Conservation (phyloP, 2,329 filamentous ascomycete genomes). For the Beauveria pseudobassiana region DNA sequence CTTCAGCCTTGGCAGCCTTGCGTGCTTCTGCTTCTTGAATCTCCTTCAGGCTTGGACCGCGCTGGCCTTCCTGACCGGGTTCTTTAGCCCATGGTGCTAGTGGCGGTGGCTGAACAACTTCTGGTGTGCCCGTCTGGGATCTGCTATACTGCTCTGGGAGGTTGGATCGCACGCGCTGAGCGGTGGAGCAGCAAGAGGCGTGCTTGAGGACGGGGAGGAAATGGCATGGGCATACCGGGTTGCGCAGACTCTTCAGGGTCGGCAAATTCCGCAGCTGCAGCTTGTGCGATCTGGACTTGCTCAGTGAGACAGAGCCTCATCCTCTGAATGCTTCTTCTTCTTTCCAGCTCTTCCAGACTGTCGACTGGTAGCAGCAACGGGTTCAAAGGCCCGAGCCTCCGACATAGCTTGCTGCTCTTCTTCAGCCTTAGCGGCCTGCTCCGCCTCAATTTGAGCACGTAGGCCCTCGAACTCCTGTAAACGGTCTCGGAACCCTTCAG, state of each 20-base stretch:
- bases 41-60: conserved; percentile 87
- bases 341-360: conserved; percentile 15
- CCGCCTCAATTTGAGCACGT: conserved; percentile 62
- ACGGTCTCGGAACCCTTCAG: conserved; percentile 59
- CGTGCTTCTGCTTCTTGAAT: conserved; percentile 94
- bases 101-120: conserved; percentile 54
- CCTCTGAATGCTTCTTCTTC: conserved; percentile 26
- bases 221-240: conserved; percentile 66
- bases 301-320: conserved; percentile 62
- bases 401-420: conserved; percentile 19
- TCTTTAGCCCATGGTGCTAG: conserved; percentile 96
- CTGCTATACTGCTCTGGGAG: conserved; percentile 66
- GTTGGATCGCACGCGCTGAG: conserved; percentile 76
- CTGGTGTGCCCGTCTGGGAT: conserved; percentile 74
- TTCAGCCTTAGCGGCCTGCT: conserved; percentile 29
- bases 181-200: conserved; percentile 79
- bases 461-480: conserved; percentile 78
- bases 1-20: conserved; percentile 84
- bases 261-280: conserved; percentile 33
- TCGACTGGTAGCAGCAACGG: background rate
- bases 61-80: conserved; percentile 58
- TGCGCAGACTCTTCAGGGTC: conserved; percentile 47
- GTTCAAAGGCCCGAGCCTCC: conserved; percentile 12
- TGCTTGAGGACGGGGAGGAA: conserved; percentile 67
- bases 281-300: conserved; percentile 71